Evolutionary conservation across 2,329 filamentous ascomycete species (phyloP).

Genomic region (Biscogniauxia sp.): DNA sequence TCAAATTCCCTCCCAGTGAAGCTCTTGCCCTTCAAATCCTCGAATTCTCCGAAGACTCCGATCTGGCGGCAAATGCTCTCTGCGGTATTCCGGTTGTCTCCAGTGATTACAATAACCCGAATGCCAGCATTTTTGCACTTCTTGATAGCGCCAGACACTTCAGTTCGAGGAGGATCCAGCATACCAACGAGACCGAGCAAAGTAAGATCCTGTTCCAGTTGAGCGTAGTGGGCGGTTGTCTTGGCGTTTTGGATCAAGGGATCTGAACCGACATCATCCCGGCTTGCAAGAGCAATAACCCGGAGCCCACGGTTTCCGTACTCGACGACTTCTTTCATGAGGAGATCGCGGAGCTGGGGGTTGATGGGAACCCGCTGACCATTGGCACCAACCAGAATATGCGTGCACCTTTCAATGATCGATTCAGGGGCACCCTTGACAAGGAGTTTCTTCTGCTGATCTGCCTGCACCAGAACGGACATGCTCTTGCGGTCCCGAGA

Average conservation of each 20-base stretch:
- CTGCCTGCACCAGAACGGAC: slow-evolving; percentile 83
- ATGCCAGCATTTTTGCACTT: slow-evolving; percentile 94
- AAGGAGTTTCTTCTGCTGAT: slow-evolving; percentile 72
- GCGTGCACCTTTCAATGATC: slow-evolving; percentile 86
- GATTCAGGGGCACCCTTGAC: slow-evolving; percentile 97
- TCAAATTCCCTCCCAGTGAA: slow-evolving; percentile 96
- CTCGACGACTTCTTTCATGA: slow-evolving; percentile 77
- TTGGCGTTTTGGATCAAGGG: slow-evolving; percentile 72
- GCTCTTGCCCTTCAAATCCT: slow-evolving; percentile 87
- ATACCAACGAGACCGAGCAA: slow-evolving; percentile 91
- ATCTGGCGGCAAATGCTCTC: slow-evolving; percentile 98
- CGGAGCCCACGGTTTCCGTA: slow-evolving; percentile 92
- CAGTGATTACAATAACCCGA: slow-evolving; percentile 95
- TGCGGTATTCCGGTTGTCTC: slow-evolving; percentile 95
- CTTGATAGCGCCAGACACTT: slow-evolving; percentile 80
- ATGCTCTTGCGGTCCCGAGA: slow-evolving; percentile 98
- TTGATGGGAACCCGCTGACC: slow-evolving; percentile 75
- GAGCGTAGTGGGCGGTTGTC: slow-evolving; percentile 76
- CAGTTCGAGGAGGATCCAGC: slow-evolving; percentile 92
- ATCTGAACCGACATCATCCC: slow-evolving; percentile 72
- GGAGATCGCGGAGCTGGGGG: slow-evolving; percentile 64
- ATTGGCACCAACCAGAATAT: slow-evolving; percentile 72
- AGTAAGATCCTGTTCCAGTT: slow-evolving; percentile 92
- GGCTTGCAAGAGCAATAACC: slow-evolving; percentile 86
- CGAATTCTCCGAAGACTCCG: slow-evolving; percentile 79